These are phyloP conservation scores for Saturnispora hagleri DNA, from an alignment of 805 yeast genomes.

Conservation along the genomic window DNA sequence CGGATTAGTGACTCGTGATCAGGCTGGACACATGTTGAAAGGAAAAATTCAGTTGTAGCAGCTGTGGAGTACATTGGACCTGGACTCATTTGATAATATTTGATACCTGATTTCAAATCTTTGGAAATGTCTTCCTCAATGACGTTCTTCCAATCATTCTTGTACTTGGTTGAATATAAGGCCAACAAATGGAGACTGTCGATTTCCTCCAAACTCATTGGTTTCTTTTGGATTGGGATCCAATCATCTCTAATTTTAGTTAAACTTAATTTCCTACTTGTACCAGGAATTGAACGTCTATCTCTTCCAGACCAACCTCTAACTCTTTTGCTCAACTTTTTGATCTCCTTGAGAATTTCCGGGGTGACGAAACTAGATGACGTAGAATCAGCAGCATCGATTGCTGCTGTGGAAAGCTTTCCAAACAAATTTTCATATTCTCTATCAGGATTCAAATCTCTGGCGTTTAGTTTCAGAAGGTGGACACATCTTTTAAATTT, in stretches of 20 bases:
- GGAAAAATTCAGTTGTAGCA: constrained; percentile 39
- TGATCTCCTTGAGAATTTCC: constrained; percentile 56
- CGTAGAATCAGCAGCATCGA: constrained; percentile 71
- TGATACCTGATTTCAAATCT: constrained; percentile 38
- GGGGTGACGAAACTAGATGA: constrained; percentile 63
- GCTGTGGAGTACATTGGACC: constrained; percentile 24
- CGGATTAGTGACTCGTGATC: constrained; percentile 66
- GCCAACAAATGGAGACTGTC: constrained; percentile 30
- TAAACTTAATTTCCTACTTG: constrained; percentile 53
- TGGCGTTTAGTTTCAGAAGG: constrained; percentile 37
- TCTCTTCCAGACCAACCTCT: constrained; percentile 85
- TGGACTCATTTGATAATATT: constrained; percentile 43
- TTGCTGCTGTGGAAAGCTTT: constrained; percentile 53
- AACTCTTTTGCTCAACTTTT: constrained; percentile 45
- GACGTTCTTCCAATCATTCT: constrained; percentile 42
- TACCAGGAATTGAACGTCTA: constrained; percentile 64
- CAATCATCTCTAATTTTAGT: constrained; percentile 74
- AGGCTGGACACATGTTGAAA: constrained; percentile 61
- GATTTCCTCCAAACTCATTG: constrained; percentile 51
- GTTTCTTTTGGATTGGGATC: constrained; percentile 60
- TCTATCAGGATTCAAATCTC: constrained; percentile 63
- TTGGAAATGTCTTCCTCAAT: constrained; percentile 32
- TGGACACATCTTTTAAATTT: constrained; percentile 33
- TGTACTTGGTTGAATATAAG: constrained; percentile 23
- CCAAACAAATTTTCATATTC: constrained; percentile 69